Conservation (phyloP, 2,329 filamentous ascomycete species). For the Stemphylium lycopersici region DNA sequence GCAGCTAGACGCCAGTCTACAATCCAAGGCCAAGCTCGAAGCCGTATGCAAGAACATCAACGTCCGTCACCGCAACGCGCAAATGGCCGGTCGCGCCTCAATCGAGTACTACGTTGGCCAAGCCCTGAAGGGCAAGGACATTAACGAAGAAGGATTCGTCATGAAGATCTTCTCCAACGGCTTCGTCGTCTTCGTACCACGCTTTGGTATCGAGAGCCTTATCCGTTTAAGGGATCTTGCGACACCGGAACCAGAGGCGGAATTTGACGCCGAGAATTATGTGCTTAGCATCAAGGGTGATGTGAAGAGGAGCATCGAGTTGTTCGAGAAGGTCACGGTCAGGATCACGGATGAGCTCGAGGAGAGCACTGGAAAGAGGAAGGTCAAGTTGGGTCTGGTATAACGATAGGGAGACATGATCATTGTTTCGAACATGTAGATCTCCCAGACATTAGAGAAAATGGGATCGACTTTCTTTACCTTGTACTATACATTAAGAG, state of each 20-base stretch:
- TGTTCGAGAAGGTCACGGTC: conserved; percentile 92
- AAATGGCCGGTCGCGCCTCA: conserved; percentile 90
- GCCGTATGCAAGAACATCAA: conserved; percentile 99
- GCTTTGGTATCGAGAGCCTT: conserved; percentile 93
- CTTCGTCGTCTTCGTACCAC: conserved; percentile 92
- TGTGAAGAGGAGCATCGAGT: conserved; percentile 68
- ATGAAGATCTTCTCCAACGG: conserved; percentile 98
- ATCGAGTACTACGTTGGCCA: conserved; percentile 99
- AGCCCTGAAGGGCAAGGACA: conserved; percentile 77
- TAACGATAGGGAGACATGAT: conserved; percentile 25
- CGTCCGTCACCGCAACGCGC: conserved; percentile 92
- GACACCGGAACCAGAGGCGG: conserved; percentile 74
- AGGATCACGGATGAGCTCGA: conserved; percentile 92
- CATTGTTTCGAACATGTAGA: background rate
- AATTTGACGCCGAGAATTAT: conserved; percentile 87
- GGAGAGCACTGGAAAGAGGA: conserved; percentile 93
- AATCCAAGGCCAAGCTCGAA: conserved; percentile 83
- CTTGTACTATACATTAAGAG: background rate
- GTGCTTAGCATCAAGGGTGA: conserved; percentile 66
- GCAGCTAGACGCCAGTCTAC: conserved; percentile 78
- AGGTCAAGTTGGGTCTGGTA: conserved; percentile 71
- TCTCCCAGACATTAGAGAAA: background rate
- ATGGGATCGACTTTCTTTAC: background rate
- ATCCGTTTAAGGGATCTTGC: conserved; percentile 86
- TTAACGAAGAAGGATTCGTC: conserved; percentile 90